Percentiles rank a stretch among this genome's conserved stretches.
These are phyloP conservation scores for Magnolia kwangsiensis DNA, from an alignment of 164 flowering plant genomes.

Conservation along the genomic window DNA sequence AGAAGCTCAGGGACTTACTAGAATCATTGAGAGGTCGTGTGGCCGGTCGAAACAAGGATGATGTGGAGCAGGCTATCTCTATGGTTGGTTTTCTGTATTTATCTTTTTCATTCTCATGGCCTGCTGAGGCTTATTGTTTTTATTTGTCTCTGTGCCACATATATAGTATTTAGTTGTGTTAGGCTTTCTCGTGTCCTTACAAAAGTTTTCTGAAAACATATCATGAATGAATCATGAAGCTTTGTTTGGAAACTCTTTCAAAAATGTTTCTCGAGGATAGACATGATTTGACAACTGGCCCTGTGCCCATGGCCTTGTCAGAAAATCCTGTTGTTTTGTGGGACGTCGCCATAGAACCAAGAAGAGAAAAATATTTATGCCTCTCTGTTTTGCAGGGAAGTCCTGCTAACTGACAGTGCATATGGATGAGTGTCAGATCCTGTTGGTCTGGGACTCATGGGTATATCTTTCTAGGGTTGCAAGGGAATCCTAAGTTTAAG, in stretches of 20 bases:
- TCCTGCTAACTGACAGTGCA: too few relatives aligned
- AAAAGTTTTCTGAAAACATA: neutral
- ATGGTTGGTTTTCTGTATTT: slow-evolving; percentile 54
- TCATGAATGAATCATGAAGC: neutral
- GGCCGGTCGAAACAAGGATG: slow-evolving; percentile 85
- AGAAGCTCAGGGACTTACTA: slow-evolving; percentile 93
- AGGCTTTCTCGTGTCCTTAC: neutral
- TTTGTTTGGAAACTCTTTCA: neutral
- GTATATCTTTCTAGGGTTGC: too few relatives aligned
- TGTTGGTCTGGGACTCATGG: too few relatives aligned
- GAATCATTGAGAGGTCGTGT: slow-evolving; percentile 85
- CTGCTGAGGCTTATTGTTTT: neutral
- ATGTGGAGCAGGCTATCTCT: slow-evolving; percentile 88
- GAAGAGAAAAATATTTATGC: too few relatives aligned
- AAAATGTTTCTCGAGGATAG: neutral
- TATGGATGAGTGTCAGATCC: too few relatives aligned
- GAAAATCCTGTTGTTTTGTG: neutral
- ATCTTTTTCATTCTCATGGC: neutral
- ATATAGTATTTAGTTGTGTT: neutral
- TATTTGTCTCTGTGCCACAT: neutral
- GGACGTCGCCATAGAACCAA: neutral
- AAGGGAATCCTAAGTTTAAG: too few relatives aligned
- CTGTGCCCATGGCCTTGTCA: neutral
- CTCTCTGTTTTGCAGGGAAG: too few relatives aligned
- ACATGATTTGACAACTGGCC: neutral